phyloP scores from a whole-genome alignment of 2,329 filamentous ascomycete genomes.

The Penicillium aurantiogriseum region DNA sequence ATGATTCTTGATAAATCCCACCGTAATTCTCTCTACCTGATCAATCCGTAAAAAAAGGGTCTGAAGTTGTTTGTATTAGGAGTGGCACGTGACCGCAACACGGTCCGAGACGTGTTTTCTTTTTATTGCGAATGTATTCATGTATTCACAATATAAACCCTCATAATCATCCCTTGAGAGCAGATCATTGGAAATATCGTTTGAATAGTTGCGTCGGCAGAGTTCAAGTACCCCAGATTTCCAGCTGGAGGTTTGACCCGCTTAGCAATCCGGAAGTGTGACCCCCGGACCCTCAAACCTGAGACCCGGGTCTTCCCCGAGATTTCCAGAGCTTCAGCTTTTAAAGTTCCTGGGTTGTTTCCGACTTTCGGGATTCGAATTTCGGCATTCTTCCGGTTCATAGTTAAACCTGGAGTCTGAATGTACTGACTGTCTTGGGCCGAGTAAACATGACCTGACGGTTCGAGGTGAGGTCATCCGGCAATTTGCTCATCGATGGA shows the following conservation, averaged over 20 bases:
- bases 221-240: background rate
- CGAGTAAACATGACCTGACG: slow-evolving; percentile 20
- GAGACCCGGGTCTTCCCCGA: background rate
- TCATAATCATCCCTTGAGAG: background rate
- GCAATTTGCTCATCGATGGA: slow-evolving; percentile 32
- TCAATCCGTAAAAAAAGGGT: background rate
- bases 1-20: background rate
- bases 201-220: background rate
- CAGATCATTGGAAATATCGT: background rate
- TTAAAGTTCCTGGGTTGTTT: background rate
- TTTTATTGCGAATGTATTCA: background rate
- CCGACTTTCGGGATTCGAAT: background rate
- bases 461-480: slow-evolving; percentile 22
- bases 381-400: background rate
- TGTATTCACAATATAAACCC: background rate
- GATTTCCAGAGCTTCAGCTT: background rate
- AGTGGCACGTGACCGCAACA: background rate
- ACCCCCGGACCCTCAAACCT: background rate
- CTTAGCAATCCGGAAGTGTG: slow-evolving; percentile 5
- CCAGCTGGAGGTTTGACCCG: background rate
- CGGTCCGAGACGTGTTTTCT: background rate
- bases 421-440: slow-evolving; percentile 8
- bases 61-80: background rate
- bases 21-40: background rate
- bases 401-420: slow-evolving; percentile 1